phyloP scores from a whole-genome alignment of 176 grass and related monocot genomes.

The Elymus sibiricus region DNA sequence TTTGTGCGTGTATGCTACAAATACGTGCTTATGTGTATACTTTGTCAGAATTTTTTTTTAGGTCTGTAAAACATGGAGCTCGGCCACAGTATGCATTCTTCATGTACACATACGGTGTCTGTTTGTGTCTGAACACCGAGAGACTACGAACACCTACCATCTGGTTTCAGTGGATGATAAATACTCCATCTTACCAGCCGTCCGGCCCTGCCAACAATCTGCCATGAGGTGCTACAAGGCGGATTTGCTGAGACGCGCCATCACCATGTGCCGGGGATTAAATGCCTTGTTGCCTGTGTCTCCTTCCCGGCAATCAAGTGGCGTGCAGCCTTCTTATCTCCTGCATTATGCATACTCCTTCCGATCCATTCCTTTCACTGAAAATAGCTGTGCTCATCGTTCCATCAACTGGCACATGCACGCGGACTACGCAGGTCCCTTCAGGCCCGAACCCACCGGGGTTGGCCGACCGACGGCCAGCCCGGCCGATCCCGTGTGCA shows the following conservation, averaged over 20 bases:
- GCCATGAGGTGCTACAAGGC: background rate
- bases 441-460: background rate
- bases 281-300: background rate
- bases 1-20: too few species aligned
- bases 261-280: slow-evolving; percentile 27
- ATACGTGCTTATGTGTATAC: too few species aligned
- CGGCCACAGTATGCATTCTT: too few species aligned
- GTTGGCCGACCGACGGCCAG: background rate
- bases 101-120: too few species aligned
- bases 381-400: background rate
- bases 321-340: background rate
- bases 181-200: background rate
- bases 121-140: background rate
- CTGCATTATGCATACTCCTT: background rate
- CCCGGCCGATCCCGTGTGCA: background rate
- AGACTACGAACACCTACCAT: too few species aligned
- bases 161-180: background rate
- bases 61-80: too few species aligned
- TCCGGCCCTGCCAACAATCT: background rate
- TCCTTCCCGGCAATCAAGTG: slow-evolving; percentile 7
- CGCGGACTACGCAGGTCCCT: background rate
- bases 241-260: background rate
- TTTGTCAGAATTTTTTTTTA: too few species aligned
- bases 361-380: background rate
- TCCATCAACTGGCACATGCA: background rate